Conservation (phyloP, 2,329 filamentous ascomycete genomes). For the Diaporthe australafricana region DNA sequence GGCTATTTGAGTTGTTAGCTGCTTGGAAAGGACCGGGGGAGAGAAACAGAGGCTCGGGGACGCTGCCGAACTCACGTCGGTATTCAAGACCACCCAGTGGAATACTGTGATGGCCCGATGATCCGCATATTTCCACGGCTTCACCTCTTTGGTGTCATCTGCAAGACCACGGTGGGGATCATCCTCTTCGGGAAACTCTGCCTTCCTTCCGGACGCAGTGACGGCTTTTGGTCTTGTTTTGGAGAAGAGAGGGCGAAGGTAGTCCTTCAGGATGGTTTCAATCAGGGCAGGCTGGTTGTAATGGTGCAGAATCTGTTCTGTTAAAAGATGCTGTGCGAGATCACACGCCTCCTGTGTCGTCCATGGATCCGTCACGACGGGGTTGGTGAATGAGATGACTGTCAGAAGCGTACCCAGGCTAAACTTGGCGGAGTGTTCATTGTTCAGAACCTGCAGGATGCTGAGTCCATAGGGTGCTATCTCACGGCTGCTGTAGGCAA, state of each 20-base stretch:
- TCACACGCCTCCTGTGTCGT: constrained; percentile 46
- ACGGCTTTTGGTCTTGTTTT: constrained; percentile 64
- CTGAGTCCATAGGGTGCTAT: constrained; percentile 24
- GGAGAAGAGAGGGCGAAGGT: constrained; percentile 76
- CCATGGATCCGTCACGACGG: constrained; percentile 42
- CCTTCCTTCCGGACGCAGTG: constrained; percentile 68
- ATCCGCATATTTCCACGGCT: constrained; percentile 71
- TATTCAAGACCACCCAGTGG: constrained; percentile 67
- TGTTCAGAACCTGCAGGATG: background rate
- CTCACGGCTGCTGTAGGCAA: constrained; percentile 20
- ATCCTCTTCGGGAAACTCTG: constrained; percentile 55
- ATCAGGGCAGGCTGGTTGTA: constrained; percentile 56
- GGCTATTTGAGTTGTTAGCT: constrained; percentile 46
- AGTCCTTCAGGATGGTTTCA: constrained; percentile 68
- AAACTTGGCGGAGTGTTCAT: constrained; percentile 28
- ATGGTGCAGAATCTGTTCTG: constrained; percentile 40
- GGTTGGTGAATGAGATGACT: constrained; percentile 45
- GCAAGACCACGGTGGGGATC: constrained; percentile 49
- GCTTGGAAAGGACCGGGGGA: background rate
- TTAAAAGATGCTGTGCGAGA: constrained; percentile 48
- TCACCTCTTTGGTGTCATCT: constrained; percentile 55
- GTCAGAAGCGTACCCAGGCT: constrained; percentile 46
- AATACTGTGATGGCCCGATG: constrained; percentile 67
- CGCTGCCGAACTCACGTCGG: constrained; percentile 57
- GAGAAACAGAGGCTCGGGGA: constrained; percentile 29